A percentile compares a stretch with the other conserved stretches of the same genome.
These are phyloP conservation scores for Microcos paniculata DNA, from an alignment of 345 rosid genomes.

Conservation along the genomic window DNA sequence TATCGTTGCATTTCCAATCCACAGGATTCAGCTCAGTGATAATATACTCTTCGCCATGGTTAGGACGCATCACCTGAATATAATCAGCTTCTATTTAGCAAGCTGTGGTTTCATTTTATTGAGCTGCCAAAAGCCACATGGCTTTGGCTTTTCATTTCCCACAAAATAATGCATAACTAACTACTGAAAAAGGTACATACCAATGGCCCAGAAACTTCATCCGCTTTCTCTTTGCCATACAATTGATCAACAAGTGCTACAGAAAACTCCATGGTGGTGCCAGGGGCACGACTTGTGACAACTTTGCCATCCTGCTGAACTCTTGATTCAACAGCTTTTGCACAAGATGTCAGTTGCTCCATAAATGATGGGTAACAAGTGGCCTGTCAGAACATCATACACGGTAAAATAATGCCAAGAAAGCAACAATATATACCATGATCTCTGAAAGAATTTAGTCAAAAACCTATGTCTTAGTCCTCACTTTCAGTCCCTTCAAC, in stretches of 20 bases:
- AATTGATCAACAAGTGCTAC: constrained; percentile 66
- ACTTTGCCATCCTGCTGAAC: constrained; percentile 75
- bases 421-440: background rate
- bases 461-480: background rate
- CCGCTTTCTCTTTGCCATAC: constrained; percentile 77
- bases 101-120: background rate
- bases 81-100: background rate
- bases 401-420: background rate
- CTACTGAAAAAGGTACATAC: constrained; percentile 30
- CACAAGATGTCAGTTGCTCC: constrained; percentile 71
- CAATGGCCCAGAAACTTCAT: constrained; percentile 68
- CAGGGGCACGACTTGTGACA: constrained; percentile 87
- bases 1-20: constrained; percentile 54
- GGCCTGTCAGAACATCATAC: constrained; percentile 47
- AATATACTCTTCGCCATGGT: constrained; percentile 71
- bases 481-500: constrained; percentile 78
- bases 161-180: background rate
- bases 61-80: constrained; percentile 67
- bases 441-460: background rate
- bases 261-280: constrained; percentile 88
- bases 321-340: constrained; percentile 73
- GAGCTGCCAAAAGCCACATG: background rate
- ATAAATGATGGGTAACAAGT: constrained; percentile 83
- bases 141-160: background rate
- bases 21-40: constrained; percentile 70